Evolutionary conservation across 345 rosid species (phyloP), one percentile per base, ranked within the genome.

Genomic region (Raphanus sativus): DNA sequence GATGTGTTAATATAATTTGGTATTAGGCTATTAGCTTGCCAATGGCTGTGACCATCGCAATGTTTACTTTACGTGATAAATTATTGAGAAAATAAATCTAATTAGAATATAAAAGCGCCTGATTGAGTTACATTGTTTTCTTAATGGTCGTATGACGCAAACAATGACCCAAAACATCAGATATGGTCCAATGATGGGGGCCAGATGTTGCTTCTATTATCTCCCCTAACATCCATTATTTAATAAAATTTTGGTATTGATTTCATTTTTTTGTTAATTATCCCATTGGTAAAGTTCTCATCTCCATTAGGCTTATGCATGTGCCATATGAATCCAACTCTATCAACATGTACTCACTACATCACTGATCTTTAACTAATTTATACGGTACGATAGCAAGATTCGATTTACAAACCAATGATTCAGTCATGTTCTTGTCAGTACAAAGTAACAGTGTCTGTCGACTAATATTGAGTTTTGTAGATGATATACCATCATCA

Each of bases 171-270:
- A 69, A 62, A 38, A 63, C 71, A 45, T 42, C 54, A 68, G 69
- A 74, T 36, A 63, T 79, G 70, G 73, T 55, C 82, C 65, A 38
- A 61, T 13, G 78, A 79, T 68, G 78, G 65, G 55, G 66, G 65
- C 75, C 82, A 74, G 69, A 74, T 78, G 82, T 74, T 79, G 82
- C 62, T 79, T 69, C 32, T 79, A 74, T 29, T 36, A 79, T 62
- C 82, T 71, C 34, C 82, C 67, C 75, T 68, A 79, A 10, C 45
- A 34, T 52, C 10, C 58, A 16, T 73, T 26, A 32, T 62, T 68
- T 62, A 38, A 54, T 11, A 30, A 12, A 58, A 25, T 8, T n/a
- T 42, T 65, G 36, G 21, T 50, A 16, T 48, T 34, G 30, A 7
- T 67, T 38, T 56, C 45, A 12, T 32, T 33, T 8, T 55, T 24